These are phyloP conservation scores for Pachysandra terminalis DNA, from an alignment of 164 flowering plant species.

Conservation along the genomic window DNA sequence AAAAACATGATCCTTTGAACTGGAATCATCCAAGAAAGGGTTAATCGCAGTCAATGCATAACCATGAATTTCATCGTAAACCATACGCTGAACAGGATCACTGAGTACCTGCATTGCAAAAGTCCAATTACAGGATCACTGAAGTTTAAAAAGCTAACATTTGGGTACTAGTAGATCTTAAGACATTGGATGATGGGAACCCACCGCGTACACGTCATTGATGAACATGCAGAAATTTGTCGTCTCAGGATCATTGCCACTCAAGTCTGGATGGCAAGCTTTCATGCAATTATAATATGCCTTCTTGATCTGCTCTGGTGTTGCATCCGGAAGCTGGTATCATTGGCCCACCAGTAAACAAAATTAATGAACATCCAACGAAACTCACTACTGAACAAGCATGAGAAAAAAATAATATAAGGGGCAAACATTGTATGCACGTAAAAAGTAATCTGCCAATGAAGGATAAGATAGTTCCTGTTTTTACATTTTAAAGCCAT, in stretches of 20 bases:
- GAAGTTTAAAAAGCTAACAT: neutral
- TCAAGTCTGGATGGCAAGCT: conserved; percentile 93
- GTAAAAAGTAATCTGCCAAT: neutral
- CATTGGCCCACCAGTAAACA: conserved; percentile 5
- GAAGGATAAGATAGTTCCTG: neutral
- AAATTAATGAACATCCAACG: neutral
- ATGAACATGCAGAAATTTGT: conserved; percentile 94
- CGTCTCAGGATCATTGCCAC: conserved; percentile 80
- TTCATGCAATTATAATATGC: conserved; percentile 96
- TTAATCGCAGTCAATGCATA: conserved; percentile 76
- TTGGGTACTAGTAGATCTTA: neutral
- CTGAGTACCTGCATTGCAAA: conserved; percentile 73
- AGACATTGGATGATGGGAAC: conserved; percentile 8
- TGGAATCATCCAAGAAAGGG: conserved; percentile 79
- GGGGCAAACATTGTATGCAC: neutral
- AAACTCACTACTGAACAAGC: neutral
- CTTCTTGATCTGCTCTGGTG: conserved; percentile 80
- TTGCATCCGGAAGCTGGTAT: conserved; percentile 87
- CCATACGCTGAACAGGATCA: conserved; percentile 89
- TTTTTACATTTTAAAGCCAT: too few relatives aligned
- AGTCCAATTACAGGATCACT: neutral
- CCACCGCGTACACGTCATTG: conserved; percentile 82
- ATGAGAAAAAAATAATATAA: neutral
- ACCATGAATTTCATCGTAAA: conserved; percentile 97
- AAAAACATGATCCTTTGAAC: conserved; percentile 75